Conservation (phyloP, 306 rosid genomes). For the Geum urbanum region DNA sequence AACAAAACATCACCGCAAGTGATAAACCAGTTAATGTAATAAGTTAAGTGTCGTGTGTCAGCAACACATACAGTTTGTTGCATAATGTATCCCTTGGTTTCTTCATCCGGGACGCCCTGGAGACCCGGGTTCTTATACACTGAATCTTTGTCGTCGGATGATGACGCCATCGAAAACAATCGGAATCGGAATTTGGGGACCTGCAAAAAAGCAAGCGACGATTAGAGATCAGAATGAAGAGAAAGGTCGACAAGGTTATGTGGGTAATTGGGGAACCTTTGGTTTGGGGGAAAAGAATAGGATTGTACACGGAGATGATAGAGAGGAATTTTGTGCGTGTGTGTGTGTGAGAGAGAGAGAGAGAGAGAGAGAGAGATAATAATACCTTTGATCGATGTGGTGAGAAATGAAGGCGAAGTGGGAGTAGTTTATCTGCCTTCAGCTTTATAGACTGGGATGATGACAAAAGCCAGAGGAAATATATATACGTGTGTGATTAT, state of each 20-base stretch:
- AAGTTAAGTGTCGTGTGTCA: not conserved
- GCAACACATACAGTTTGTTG: constrained; percentile 71
- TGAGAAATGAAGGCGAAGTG: not conserved
- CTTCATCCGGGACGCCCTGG: constrained; percentile 59
- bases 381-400: constrained; percentile 3
- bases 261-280: constrained; percentile 39
- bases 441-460: no score
- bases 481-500: no score
- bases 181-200: constrained; percentile 33
- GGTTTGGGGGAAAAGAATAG: constrained; percentile 33
- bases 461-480: no score
- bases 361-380: not conserved
- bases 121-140: constrained; percentile 75
- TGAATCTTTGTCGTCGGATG: constrained; percentile 61
- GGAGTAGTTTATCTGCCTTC: no score
- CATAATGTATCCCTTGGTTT: constrained; percentile 78
- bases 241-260: not conserved
- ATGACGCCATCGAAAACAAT: constrained; percentile 68
- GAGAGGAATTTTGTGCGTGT: constrained; percentile 24
- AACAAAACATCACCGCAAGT: not conserved
- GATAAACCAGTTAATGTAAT: not conserved
- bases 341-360: constrained; percentile 31
- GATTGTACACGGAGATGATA: constrained; percentile 19
- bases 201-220: constrained; percentile 31
- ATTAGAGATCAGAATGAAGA: not conserved